These are phyloP conservation scores for Bremia lactucae DNA, from an alignment of 352 stramenopile species.

Conservation along the genomic window DNA sequence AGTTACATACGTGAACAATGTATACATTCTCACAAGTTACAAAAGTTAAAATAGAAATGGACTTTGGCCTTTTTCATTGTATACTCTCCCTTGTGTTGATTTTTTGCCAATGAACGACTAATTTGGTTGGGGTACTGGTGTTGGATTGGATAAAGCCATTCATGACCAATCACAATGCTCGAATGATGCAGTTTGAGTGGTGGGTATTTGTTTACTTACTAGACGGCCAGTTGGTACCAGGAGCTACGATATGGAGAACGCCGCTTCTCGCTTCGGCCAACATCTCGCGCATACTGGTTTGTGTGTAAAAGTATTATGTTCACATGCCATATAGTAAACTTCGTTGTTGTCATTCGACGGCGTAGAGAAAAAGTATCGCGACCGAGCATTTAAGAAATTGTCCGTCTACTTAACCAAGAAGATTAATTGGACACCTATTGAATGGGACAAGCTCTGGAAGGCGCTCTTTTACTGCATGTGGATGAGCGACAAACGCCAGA, in stretches of 20 bases:
- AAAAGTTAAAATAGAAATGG: no score
- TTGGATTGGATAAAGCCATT: no score
- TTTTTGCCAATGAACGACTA: constrained; percentile 8
- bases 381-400: constrained; percentile 76
- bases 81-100: no score
- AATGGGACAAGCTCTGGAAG: constrained; percentile 86
- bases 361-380: constrained; percentile 77
- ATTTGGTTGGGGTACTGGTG: no score
- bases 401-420: constrained; percentile 62
- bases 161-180: constrained; percentile 10
- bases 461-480: constrained; percentile 87
- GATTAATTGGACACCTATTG: constrained; percentile 50
- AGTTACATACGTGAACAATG: no score
- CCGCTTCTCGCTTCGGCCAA: constrained; percentile 73
- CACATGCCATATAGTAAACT: not conserved
- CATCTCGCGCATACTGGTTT: constrained; percentile 75
- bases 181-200: constrained; percentile 7
- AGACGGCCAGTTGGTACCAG: no score
- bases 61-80: no score
- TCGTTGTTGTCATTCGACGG: constrained; percentile 1
- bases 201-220: constrained; percentile 10
- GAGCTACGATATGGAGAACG: constrained; percentile 52
- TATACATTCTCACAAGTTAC: no score
- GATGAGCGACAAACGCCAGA: constrained; percentile 81
- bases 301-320: not conserved